A percentile compares a stretch with the other conserved stretches of the same genome.
Evolutionary conservation across 2,329 filamentous ascomycete species (phyloP).

Genomic region (Aspergillus tamarii): DNA sequence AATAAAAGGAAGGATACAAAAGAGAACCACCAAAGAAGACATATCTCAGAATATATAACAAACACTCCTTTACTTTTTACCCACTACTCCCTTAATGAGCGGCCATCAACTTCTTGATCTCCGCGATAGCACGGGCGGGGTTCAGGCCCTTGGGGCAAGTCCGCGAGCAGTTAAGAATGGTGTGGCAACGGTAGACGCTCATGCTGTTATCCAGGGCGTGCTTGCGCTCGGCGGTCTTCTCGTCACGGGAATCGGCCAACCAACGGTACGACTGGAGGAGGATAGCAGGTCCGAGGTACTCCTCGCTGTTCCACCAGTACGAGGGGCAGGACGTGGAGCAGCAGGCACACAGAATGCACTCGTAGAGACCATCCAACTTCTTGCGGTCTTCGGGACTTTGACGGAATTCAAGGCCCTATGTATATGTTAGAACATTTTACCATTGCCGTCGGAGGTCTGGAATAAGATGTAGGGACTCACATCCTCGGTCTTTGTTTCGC

Average conservation of each 20-base stretch:
- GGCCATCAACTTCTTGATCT: constrained; percentile 98
- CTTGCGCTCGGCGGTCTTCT: constrained; percentile 85
- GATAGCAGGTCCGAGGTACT: constrained; percentile 96
- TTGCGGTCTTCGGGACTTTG: constrained; percentile 89
- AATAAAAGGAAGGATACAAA: constrained; percentile 16
- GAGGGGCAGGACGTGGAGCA: constrained; percentile 99
- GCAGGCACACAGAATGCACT: constrained; percentile 99
- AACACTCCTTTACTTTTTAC: constrained; percentile 16
- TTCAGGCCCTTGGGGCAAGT: constrained; percentile 99
- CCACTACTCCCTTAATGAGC: constrained; percentile 26
- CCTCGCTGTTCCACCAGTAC: constrained; percentile 99
- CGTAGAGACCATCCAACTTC: constrained; percentile 97
- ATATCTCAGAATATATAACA: constrained; percentile 21
- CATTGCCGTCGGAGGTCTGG: background rate
- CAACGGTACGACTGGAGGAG: constrained; percentile 98
- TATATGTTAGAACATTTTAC: constrained; percentile 8
- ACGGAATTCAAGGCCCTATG: constrained; percentile 84
- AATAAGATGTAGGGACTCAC: constrained; percentile 56
- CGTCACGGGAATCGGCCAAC: constrained; percentile 92
- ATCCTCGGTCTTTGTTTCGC: constrained; percentile 79
- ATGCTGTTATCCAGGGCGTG: constrained; percentile 95
- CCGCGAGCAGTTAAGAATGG: constrained; percentile 96
- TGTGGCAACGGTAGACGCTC: constrained; percentile 98
- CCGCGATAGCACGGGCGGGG: constrained; percentile 89
- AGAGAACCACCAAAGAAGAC: constrained; percentile 16